Evolutionary conservation across 768 basidiomycete species (phyloP), one percentile per base, ranked within the genome.

Genomic region (Omphalotus guepiniiformis): DNA sequence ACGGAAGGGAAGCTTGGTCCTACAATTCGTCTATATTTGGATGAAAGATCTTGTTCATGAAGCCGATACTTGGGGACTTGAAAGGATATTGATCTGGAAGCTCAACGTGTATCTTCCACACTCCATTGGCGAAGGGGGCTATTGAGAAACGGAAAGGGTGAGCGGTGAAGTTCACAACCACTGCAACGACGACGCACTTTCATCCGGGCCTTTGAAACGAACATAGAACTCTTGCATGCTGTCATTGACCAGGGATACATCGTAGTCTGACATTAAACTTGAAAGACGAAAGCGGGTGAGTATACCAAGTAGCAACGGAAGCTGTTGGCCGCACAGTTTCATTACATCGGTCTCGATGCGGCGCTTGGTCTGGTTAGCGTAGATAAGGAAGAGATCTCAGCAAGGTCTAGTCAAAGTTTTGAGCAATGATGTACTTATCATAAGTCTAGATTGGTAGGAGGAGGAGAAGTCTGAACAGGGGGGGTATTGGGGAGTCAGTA

Each of bases 1-100:
- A 37, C 19, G 4, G 18, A 44, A n/a, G 48, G 36, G n/a, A 34
- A 28, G 32, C 40, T 47, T 50, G 35, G 21, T 73, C 92, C 62
- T 65, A 97, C 88, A 96, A 72, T 68, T 99, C 96, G 69, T 99
- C 96, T 60, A 99, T 99, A 62, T 99, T 99, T 16, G 96, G 96
- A 59, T 98, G 96, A 64, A 96, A 98, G 65, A 99, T 97, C 86
- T 97, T 97, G 80, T 99, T 99, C 92, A 96, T 94, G 70, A 99
- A 99, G 2, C 96, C 96, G 56, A 99, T 99, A 62, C 91, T 93
- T 4, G 96, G 96, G 23, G 92, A 95, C 69, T 98, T 98, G 82
- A 87, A 99, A 2, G 96, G 96, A 63, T 98, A 99, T 66, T 96
- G 93, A 54, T 97, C 93, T 19, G 95, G 96, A 18, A 99, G 77